These are phyloP conservation scores for Dendrocalamus sinicus DNA, from an alignment of 176 grass and related monocot species.

Conservation along the genomic window DNA sequence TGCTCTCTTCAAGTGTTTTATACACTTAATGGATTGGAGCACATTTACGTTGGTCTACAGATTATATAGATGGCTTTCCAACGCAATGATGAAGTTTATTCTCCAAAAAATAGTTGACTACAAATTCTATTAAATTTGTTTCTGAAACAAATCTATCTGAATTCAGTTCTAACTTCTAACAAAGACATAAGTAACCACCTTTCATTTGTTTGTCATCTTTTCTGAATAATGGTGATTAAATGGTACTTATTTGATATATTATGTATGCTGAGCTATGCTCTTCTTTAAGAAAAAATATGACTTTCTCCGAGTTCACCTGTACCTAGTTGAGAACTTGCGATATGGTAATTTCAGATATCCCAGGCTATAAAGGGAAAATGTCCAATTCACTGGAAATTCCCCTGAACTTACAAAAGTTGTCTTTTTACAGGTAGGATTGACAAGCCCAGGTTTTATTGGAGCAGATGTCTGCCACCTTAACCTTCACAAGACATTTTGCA, in stretches of 20 bases:
- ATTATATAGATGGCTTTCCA: background rate
- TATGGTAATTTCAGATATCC: constrained; percentile 18
- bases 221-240: constrained; percentile 2
- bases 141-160: background rate
- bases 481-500: constrained; percentile 99
- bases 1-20: background rate
- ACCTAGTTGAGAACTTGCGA: background rate
- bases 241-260: background rate
- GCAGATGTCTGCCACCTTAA: constrained; percentile 99
- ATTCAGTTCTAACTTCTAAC: constrained; percentile 32
- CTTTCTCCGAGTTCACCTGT: background rate
- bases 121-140: background rate
- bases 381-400: background rate
- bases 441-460: constrained; percentile 98
- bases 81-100: background rate
- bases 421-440: constrained; percentile 82
- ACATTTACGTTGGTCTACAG: constrained; percentile 10
- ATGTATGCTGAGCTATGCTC: constrained; percentile 16
- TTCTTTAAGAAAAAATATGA: constrained; percentile 14
- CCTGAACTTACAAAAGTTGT: constrained; percentile 23
- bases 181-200: background rate
- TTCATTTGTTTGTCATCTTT: constrained; percentile 8
- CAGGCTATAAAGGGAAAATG: constrained; percentile 1
- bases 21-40: constrained; percentile 4
- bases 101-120: background rate